Evolutionary conservation across 2,329 filamentous ascomycete species (phyloP), one percentile per base, ranked within the genome.

Genomic region (Xylaria hypoxylon): DNA sequence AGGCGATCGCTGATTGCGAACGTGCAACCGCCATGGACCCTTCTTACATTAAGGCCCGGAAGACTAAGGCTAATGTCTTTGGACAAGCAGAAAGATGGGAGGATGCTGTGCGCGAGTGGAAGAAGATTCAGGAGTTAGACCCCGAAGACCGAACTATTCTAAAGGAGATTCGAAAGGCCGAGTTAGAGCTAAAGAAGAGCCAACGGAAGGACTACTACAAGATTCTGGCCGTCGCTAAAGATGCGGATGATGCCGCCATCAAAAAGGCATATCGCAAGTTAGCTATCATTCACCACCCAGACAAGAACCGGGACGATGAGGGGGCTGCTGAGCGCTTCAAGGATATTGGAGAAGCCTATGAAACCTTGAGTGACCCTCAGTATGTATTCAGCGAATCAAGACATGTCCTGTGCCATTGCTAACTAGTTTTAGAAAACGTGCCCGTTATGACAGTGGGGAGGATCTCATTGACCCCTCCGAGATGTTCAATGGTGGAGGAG

Each of bases 131-230:
- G 57, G 95, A 98, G 78, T 82, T 89, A 66, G 93, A 96, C 72
- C 94, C 94, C 1, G 86, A 90, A 69, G 96, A 99, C 78, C 88
- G 90, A 47, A 89, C 86, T 15, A 90, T 98, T 67, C 85, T 87
- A 58, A 94, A 92, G 79, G 96, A 99, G 75, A 89, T 98, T 50
- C 90, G 92, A 64, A 92, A 90, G 74, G 96, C 95, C 1, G 95
- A 99, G 82, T 84, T 97, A 28, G 96, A 99, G 82, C 84, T 98
- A 70, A 99, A 99, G 89, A 98, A 98, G 90, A 92, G 92, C 79
- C 92, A 95, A 81, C 87, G 96, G 68, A 99, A 99, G 81, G 96
- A 99, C 77, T 98, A 97, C 83, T 99, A 99, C 85, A 97, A 97
- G 87, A 97, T 98, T 72, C 88, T 99, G 59, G 92, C 90, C 5